These are phyloP conservation scores for Chloranthus sessilifolius DNA, from an alignment of 164 flowering plant species.

Conservation along the genomic window DNA sequence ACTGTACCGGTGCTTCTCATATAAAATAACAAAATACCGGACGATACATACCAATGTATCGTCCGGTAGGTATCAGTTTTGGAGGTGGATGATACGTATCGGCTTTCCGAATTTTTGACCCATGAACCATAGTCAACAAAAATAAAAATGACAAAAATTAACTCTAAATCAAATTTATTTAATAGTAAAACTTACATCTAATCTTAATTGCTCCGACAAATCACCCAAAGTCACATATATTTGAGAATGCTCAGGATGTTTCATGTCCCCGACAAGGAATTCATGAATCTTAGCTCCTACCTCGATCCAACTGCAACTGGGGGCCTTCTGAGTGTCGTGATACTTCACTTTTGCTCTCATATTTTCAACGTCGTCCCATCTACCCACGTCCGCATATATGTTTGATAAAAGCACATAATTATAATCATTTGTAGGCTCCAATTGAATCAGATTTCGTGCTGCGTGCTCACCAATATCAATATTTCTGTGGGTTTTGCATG, in stretches of 20 bases:
- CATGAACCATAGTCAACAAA: too few species aligned
- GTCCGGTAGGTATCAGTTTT: too few species aligned
- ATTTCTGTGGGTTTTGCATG: conserved; percentile 19
- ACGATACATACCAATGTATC: too few species aligned
- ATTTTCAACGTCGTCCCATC: conserved; percentile 23
- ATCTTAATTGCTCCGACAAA: conserved; percentile 9
- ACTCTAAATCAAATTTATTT: background rate
- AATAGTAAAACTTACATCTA: background rate
- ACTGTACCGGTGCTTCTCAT: too few species aligned
- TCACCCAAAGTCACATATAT: conserved; percentile 7
- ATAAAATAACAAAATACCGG: too few species aligned
- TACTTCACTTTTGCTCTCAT: conserved; percentile 13
- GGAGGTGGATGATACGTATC: too few species aligned
- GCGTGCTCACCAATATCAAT: conserved; percentile 17
- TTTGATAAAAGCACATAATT: conserved; percentile 19
- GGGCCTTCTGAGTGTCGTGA: conserved; percentile 12
- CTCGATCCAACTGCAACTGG: conserved; percentile 29
- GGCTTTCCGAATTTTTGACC: too few species aligned
- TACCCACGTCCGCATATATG: conserved; percentile 18
- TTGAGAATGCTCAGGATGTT: conserved; percentile 8
- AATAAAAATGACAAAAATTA: too few species aligned
- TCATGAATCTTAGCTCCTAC: conserved; percentile 15
- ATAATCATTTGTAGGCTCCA: conserved; percentile 17
- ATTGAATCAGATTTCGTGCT: conserved; percentile 10
- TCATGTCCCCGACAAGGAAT: conserved; percentile 6